Evolutionary conservation across 169 alveolate genomes (phyloP).

Genomic region (Ichthyophthirius multifiliis): DNA sequence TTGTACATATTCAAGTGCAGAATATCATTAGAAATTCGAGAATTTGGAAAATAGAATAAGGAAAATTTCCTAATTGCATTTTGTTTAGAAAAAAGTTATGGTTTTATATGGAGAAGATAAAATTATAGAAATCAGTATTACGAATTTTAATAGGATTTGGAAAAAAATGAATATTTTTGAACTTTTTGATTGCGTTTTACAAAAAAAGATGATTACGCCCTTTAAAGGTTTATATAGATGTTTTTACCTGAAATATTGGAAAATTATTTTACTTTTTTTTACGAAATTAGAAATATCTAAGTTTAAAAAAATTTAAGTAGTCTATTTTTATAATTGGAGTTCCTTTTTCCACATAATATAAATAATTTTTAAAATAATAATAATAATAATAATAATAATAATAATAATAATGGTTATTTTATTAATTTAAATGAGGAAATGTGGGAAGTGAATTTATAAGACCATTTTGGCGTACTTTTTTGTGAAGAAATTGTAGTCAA

Average conservation of each 20-base stretch:
- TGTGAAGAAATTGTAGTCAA: too few relatives aligned
- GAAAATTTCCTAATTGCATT: background rate
- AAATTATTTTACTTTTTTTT: background rate
- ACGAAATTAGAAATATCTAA: conserved; percentile 1
- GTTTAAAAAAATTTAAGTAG: too few relatives aligned
- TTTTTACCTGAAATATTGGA: background rate
- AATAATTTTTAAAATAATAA: too few relatives aligned
- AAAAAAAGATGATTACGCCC: background rate
- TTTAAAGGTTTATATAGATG: background rate
- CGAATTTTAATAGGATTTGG: background rate
- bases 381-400: too few relatives aligned
- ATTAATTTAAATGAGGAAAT: too few relatives aligned
- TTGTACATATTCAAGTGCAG: background rate
- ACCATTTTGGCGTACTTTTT: too few relatives aligned
- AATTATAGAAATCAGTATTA: background rate
- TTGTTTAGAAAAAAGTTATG: background rate
- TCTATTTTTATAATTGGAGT: too few relatives aligned
- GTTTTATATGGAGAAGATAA: background rate
- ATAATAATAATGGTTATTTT: too few relatives aligned
- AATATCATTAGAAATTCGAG: background rate
- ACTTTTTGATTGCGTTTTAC: background rate
- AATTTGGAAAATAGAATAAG: background rate
- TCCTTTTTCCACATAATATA: too few relatives aligned
- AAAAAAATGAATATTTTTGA: background rate
- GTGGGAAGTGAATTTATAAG: too few relatives aligned